Base-by-base conservation (phyloP, 2,329 filamentous ascomycete species). In the Xylariaceae sp. region DNA sequence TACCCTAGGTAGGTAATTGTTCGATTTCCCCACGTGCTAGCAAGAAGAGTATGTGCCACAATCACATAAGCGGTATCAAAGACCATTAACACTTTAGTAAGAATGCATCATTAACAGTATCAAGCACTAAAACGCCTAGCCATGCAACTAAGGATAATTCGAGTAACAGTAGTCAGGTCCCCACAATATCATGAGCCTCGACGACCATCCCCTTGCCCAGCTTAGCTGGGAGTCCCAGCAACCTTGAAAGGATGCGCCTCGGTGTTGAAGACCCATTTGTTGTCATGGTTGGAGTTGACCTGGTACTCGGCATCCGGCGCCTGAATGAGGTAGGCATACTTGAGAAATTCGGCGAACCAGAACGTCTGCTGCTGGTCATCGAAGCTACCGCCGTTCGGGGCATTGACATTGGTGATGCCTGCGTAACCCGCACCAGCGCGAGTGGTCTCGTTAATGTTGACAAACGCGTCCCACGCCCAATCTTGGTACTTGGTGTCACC, bases 321-420 rank as follows among this genome's bases (percentile, higher is more conserved):
- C 65, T 84, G 83, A 53, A 89, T 88, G 61, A 95, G 68, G 71
- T 89, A 95, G 51, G 80, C 75, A 68, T 95, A 95, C 77, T 96
- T 96, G 69, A 96, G 67, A 56, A 91, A 87, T 74, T 96, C 90
- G 0, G 90, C 90, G 68, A 95, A 90, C 75, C 88, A 86, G 73
- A 94, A 96, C 63, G 87, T 92, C 72, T 96, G 89, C 76, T 93
- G 88, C 67, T 87, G 86, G 67, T 96, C 82, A 40, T 71, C 69
- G 53, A 79, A 83, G 0, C 71, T 69, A 1, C 87, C 88, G 10
- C 88, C 89, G 31, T 75, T 76, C 3, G 64, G 61, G 3, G 70
- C 72, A 60, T 88, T 89, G 42, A 95, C 88, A 65, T 95, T 70
- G 0, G 62, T 67, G 50, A 95, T 73, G 31, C 80, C 77, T 12